Evolutionary conservation across 345 rosid species (phyloP).

Genomic region (Clarkia xantiana): DNA sequence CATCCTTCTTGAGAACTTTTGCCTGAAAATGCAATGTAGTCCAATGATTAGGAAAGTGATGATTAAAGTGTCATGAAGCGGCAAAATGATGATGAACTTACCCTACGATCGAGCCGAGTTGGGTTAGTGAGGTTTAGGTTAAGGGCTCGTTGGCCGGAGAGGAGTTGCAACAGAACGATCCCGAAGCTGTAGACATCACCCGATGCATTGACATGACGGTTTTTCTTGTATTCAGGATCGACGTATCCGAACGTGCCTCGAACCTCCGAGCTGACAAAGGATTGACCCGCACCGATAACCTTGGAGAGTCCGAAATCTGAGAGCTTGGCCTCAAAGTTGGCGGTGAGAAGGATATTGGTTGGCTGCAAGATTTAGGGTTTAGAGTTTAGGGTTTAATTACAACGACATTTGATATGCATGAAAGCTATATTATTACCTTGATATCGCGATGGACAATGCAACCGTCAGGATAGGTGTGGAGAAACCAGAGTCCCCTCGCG

Average conservation of each 20-base stretch:
- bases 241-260: conserved; percentile 57
- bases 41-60: background rate
- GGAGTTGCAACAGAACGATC: conserved; percentile 41
- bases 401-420: too few species aligned
- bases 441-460: conserved; percentile 41
- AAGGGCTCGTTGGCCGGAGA: conserved; percentile 45
- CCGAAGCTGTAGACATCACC: conserved; percentile 53
- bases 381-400: too few species aligned
- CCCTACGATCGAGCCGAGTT: conserved; percentile 35
- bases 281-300: conserved; percentile 41
- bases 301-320: conserved; percentile 47
- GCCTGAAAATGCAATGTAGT: conserved; percentile 20
- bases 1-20: conserved; percentile 19
- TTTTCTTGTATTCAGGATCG: conserved; percentile 42
- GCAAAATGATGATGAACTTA: conserved; percentile 1
- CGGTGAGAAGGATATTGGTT: conserved; percentile 37
- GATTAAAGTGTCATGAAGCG: background rate
- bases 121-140: conserved; percentile 24
- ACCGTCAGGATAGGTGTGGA: conserved; percentile 42
- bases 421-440: conserved; percentile 14
- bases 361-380: too few species aligned
- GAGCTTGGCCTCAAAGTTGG: conserved; percentile 40
- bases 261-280: conserved; percentile 49
- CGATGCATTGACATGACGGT: conserved; percentile 36
- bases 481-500: conserved; percentile 40